These are phyloP conservation scores for Sphaerobolus stellatus DNA, from an alignment of 1,284 basidiomycete genomes.

Conservation along the genomic window DNA sequence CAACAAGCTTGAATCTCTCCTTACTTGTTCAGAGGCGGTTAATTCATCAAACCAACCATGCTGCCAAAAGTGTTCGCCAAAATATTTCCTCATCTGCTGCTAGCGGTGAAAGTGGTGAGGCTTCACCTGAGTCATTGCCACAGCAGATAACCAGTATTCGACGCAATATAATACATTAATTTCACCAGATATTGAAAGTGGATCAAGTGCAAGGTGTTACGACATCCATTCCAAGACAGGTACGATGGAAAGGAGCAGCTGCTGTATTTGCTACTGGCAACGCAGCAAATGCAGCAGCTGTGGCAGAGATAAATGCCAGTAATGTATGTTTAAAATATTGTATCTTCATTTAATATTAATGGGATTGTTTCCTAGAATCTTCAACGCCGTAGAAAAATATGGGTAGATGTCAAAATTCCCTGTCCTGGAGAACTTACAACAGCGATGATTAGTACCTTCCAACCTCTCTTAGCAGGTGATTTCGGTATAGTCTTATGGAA, in stretches of 20 bases:
- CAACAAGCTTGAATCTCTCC: conserved; percentile 7
- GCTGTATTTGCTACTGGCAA: not conserved
- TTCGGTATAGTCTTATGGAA: not conserved
- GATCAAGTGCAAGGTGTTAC: not conserved
- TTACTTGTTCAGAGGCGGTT: conserved; percentile 14
- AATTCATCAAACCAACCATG: conserved; percentile 18
- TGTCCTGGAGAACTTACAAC: not conserved
- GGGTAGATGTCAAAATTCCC: not conserved
- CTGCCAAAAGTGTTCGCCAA: conserved; percentile 11
- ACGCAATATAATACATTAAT: not conserved
- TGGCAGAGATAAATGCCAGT: not conserved
- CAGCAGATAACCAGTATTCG: no score
- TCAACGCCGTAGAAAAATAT: not conserved
- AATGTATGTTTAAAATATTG: not conserved
- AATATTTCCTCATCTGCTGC: not conserved
- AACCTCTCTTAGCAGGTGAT: not conserved
- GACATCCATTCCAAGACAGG: no score
- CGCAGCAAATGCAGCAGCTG: not conserved
- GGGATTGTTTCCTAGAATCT: no score
- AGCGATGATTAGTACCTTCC: not conserved
- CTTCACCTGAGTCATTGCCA: no score
- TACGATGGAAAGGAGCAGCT: not conserved
- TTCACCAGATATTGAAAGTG: not conserved
- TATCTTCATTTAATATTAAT: not conserved
- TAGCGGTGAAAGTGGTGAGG: not conserved